Conservation (phyloP, 192 early-diverging fungal species). For the Geranomyces michiganensis region DNA sequence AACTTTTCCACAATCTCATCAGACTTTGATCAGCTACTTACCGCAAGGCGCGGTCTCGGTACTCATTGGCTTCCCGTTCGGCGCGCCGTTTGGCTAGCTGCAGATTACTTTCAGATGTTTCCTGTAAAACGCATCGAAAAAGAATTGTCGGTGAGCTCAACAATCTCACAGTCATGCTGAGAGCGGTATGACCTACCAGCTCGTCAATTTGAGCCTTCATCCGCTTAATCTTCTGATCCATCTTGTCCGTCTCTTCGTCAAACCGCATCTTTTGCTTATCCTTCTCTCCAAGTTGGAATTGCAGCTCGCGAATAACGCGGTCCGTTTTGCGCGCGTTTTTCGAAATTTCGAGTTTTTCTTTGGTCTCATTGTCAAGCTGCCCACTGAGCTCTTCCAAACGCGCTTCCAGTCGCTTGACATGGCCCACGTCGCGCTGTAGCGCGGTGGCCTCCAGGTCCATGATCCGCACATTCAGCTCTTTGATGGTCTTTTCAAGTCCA, state of each 20-base stretch:
- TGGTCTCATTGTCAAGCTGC: conserved; percentile 63
- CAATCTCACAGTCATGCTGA: not conserved
- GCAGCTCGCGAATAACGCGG: conserved; percentile 79
- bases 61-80: conserved; percentile 71
- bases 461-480: conserved; percentile 75
- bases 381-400: conserved; percentile 63
- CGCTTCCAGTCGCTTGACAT: conserved; percentile 60
- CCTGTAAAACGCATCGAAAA: conserved; percentile 35
- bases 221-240: conserved; percentile 68
- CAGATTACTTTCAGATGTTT: conserved; percentile 58
- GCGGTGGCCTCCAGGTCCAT: conserved; percentile 75
- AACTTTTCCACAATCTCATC: not conserved
- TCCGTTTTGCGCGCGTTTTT: conserved; percentile 68
- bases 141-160: not conserved
- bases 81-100: conserved; percentile 70
- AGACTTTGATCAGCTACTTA: conserved; percentile 17
- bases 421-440: conserved; percentile 54
- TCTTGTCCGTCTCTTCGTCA: conserved; percentile 72
- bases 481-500: conserved; percentile 79
- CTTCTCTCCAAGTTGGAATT: conserved; percentile 81
- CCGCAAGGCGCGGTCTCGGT: conserved; percentile 51
- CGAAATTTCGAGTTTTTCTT: conserved; percentile 65
- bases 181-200: conserved; percentile 41
- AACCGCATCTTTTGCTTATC: conserved; percentile 70
- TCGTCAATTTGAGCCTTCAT: conserved; percentile 70